Evolutionary conservation across 208 protist genomes (phyloP), one percentile per base, ranked within the genome.

Genomic region (Trypanosoma mega): DNA sequence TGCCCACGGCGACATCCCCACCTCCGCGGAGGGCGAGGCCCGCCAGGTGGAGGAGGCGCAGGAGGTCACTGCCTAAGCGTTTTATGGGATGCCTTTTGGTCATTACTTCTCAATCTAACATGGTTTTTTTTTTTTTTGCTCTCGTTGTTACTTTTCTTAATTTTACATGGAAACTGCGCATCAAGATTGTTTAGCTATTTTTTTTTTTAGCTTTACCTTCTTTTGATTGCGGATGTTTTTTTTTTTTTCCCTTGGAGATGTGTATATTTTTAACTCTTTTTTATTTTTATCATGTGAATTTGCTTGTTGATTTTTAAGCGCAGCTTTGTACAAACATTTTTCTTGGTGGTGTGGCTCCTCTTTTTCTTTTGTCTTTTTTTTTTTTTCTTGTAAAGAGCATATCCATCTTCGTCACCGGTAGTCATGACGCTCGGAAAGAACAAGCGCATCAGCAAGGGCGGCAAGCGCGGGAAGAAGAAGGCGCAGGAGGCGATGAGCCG

Each of bases 401-500:
- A 56, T 37, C 68, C 39, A 74, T 34, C 18, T 39, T 39, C 56
- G 2, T 39, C 30, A 50, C 44, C 26, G 5, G 29, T 9, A 62
- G 46, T 48, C 53, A 97, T 97, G 94, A 92, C 94, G 61, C 78
- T 94, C 70, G 94, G 91, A 37, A 97, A 98, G 93, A 97, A 97
- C 80, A 97, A 98, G 90, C 88, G 93, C 72, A 76, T 97, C 56
- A 92, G 85, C 74, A 98, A 98, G 90, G 93, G 94, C 56, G 90
- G 92, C 71, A 97, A 97, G 84, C 97, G 98, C 92, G 87, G 87
- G 47, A 92, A 91, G 71, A 92, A 89, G 78, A 97, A 97, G 80
- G 78, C 78, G 33, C 74, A 94, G 71, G 98, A 99, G 67, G 87
- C 98, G 63, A 99, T 99, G 94, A 73, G 94, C 63, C 90, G 92